Base-by-base conservation (phyloP, 129 eudicot genomes). In the Artemisia tridentata region DNA sequence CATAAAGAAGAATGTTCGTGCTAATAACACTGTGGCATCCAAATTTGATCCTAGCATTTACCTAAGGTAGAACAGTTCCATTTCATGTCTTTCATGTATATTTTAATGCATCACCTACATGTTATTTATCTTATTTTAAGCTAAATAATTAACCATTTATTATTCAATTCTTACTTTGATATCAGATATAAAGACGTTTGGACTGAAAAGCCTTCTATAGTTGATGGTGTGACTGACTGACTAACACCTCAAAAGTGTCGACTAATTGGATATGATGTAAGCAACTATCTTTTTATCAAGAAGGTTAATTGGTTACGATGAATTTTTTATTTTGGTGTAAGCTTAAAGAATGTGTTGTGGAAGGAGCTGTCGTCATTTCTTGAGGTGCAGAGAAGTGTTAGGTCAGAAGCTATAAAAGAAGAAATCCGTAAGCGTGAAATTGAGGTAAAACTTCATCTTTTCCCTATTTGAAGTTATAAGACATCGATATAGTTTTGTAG, bases 171-270 rank as follows among this genome's bases (percentile, higher is more conserved):
- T 27, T 31, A 12, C 3, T 21, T 16, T 75, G 75, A 72, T 70
- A 72, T 53, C 81, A 92, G 98, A 81, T 92, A 84, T 71, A 78
- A 23, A 68, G 84, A 87, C 76, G 92, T 92, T 41, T 76, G 86
- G 51, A 82, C 89, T 76, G 98, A 90, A 59, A 84, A 77, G 73
- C 96, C 98, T 72, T 83, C 95, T 1, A 38, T 81, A 19, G 29
- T 79, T 13, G 90, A 87, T 75, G 85, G 84, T 68, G 81, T 78
- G 23, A 61, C 75, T 9, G 80, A 73, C 31, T 18, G 62, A 48
- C 74, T 89, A n/a, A 77, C 16, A 69, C 98, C 98, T 67, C 96
- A 89, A 11, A 73, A 17, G 72, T 92, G 96, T 72, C 86, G 98
- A 62, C 82, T 92, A 60, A 72, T 87, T 27, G n/a, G 96, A 89